Percentiles rank a stretch among this genome's conserved stretches.
phyloP scores from a whole-genome alignment of 2,329 filamentous ascomycete genomes.

The Xylariaceae sp. region DNA sequence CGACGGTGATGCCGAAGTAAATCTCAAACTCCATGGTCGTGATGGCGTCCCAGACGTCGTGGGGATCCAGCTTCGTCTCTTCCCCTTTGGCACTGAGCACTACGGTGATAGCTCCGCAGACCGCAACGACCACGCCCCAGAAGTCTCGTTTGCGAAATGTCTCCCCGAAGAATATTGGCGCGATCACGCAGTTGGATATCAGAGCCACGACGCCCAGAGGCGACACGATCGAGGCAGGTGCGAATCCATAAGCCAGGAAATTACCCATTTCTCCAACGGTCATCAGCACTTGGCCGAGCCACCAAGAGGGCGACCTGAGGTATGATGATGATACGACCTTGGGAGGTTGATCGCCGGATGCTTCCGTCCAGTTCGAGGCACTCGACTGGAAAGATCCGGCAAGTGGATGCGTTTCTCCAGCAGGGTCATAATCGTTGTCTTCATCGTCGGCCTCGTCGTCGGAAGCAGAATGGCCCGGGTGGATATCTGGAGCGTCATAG shows the following conservation, averaged over 20 bases:
- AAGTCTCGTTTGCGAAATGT: slow-evolving; percentile 78
- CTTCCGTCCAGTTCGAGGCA: slow-evolving; percentile 35
- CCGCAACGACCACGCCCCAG: slow-evolving; percentile 80
- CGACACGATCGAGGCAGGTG: slow-evolving; percentile 93
- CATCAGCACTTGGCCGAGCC: slow-evolving; percentile 89
- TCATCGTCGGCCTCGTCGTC: slow-evolving; percentile 30
- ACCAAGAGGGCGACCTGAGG: slow-evolving; percentile 91
- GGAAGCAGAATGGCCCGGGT: slow-evolving; percentile 24
- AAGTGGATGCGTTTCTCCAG: slow-evolving; percentile 47
- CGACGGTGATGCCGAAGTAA: slow-evolving; percentile 72
- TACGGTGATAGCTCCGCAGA: slow-evolving; percentile 83
- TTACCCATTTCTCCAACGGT: slow-evolving; percentile 90
- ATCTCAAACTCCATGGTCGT: slow-evolving; percentile 84
- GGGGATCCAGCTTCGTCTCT: slow-evolving; percentile 84
- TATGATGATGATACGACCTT: slow-evolving; percentile 64
- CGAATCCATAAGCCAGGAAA: slow-evolving; percentile 95
- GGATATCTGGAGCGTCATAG: slow-evolving; percentile 26
- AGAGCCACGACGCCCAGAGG: slow-evolving; percentile 94
- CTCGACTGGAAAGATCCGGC: slow-evolving; percentile 44
- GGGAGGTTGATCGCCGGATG: slow-evolving; percentile 30
- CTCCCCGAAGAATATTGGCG: slow-evolving; percentile 90
- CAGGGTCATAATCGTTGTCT: slow-evolving; percentile 16
- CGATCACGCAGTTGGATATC: slow-evolving; percentile 94
- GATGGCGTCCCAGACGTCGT: slow-evolving; percentile 86
- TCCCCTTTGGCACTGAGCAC: slow-evolving; percentile 85